These are phyloP conservation scores for Euphorbia neoarborescens DNA, from an alignment of 441 rosid species.

Conservation along the genomic window DNA sequence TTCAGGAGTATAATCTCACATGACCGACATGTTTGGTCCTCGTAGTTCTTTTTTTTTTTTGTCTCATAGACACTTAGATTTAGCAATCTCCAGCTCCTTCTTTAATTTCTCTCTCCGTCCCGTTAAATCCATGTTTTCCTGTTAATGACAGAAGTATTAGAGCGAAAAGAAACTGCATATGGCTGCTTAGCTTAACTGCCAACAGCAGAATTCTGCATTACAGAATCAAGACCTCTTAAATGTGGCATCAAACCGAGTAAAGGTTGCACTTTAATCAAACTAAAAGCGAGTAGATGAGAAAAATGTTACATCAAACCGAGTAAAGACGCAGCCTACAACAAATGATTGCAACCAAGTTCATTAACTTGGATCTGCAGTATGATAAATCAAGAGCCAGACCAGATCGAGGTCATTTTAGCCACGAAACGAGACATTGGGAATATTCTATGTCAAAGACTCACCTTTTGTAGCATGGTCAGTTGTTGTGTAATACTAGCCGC, in stretches of 20 bases:
- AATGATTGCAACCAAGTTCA: no score
- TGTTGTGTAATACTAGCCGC: slow-evolving; percentile 30
- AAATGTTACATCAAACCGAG: no score
- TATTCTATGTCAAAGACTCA: slow-evolving; percentile 17
- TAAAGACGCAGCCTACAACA: no score
- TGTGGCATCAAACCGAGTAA: no score
- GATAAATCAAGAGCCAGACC: background rate
- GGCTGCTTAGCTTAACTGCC: background rate
- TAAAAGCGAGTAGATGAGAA: no score
- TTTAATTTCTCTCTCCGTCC: slow-evolving; percentile 44
- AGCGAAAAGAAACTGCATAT: slow-evolving; percentile 13
- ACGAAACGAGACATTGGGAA: no score
- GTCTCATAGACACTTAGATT: slow-evolving; percentile 40
- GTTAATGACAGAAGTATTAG: slow-evolving; percentile 17
- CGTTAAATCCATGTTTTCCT: slow-evolving; percentile 64
- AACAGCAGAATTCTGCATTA: background rate
- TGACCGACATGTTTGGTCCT: background rate
- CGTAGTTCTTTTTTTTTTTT: no score
- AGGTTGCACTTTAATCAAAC: no score
- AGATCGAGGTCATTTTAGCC: background rate
- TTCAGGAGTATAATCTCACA: background rate
- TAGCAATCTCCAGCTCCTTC: slow-evolving; percentile 43
- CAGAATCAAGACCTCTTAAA: no score
- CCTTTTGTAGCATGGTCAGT: slow-evolving; percentile 53
- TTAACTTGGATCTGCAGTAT: no score